Conservation (phyloP, 2,329 filamentous ascomycete species). For the Proliferodiscus dingleyae region DNA sequence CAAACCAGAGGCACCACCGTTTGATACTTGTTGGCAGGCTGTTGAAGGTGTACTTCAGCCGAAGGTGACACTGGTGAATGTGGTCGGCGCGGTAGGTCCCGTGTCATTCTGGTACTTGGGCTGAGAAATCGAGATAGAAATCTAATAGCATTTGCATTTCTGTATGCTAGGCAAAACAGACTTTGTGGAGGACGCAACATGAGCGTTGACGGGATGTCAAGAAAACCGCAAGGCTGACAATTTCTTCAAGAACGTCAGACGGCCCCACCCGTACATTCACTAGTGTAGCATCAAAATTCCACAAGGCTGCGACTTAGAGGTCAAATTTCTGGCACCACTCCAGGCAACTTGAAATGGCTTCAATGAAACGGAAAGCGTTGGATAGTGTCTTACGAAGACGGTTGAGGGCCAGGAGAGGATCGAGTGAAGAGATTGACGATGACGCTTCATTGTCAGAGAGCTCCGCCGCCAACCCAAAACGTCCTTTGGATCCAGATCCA, state of each 20-base stretch:
- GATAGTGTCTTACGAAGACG: constrained; percentile 25
- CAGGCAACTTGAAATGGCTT: constrained; percentile 20
- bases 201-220: too few species aligned
- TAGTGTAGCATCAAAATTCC: constrained; percentile 1
- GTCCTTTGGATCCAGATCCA: constrained; percentile 30
- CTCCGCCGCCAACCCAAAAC: constrained; percentile 14
- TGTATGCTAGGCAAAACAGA: too few species aligned
- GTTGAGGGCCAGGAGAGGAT: constrained; percentile 28
- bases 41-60: too few species aligned
- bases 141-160: too few species aligned
- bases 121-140: too few species aligned
- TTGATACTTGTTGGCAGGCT: too few species aligned
- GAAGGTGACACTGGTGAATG: too few species aligned
- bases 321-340: neutral
- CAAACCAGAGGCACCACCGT: too few species aligned
- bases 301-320: neutral
- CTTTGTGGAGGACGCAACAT: too few species aligned
- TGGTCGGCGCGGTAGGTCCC: too few species aligned
- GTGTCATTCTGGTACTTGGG: too few species aligned
- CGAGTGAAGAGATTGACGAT: constrained; percentile 28
- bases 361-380: constrained; percentile 27
- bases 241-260: neutral
- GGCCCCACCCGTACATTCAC: neutral
- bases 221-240: neutral
- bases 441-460: neutral